phyloP scores from a whole-genome alignment of 495 filamentous ascomycete species.

The Trichoderma gamsii region DNA sequence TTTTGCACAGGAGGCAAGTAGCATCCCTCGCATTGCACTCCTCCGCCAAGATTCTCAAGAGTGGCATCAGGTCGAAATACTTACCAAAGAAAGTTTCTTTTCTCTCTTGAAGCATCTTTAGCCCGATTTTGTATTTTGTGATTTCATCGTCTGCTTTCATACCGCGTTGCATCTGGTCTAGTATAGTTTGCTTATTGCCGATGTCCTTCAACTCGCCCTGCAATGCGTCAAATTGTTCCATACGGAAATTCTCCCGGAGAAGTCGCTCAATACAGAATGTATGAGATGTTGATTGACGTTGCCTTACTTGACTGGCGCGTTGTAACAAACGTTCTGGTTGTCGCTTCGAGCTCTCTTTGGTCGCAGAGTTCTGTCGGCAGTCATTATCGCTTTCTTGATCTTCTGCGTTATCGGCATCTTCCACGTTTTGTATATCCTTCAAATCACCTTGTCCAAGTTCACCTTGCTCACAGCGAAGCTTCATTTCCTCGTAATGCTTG shows the following conservation, averaged over 20 bases:
- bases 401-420: not conserved
- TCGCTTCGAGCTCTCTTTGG: not conserved
- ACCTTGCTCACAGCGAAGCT: no score
- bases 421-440: not conserved
- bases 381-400: not conserved
- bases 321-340: not conserved
- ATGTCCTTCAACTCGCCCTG: not conserved
- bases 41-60: not conserved
- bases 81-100: not conserved
- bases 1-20: not conserved
- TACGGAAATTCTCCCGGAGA: not conserved
- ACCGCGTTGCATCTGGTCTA: not conserved
- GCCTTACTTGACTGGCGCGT: not conserved
- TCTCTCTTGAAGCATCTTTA: not conserved
- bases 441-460: not conserved
- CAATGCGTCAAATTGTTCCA: not conserved
- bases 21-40: not conserved
- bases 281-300: not conserved
- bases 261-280: not conserved
- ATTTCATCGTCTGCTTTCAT: not conserved
- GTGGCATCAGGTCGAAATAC: not conserved
- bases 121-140: not conserved
- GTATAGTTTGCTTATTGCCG: not conserved
- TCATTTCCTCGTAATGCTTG: not conserved
- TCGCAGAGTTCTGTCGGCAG: not conserved